phyloP scores from a whole-genome alignment of 1,284 basidiomycete species.

The Sutorius eximius region DNA sequence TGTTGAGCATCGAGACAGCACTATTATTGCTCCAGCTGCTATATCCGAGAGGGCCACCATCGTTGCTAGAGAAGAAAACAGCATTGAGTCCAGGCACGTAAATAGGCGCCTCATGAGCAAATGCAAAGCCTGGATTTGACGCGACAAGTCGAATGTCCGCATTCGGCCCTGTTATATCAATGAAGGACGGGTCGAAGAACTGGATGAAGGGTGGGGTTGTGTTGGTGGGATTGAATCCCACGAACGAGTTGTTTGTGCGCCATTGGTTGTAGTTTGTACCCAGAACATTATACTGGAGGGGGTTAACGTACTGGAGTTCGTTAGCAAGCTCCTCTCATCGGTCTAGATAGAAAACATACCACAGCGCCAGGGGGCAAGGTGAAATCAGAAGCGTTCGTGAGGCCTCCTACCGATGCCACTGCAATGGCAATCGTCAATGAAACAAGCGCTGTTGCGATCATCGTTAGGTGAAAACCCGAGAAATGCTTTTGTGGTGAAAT shows the following conservation, averaged over 20 bases:
- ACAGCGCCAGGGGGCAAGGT: no score
- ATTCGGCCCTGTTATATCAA: conserved; percentile 55
- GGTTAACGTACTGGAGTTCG: conserved; percentile 44
- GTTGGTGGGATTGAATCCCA: conserved; percentile 48
- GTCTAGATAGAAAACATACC: no score
- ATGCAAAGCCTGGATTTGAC: conserved; percentile 56
- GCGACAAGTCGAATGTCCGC: conserved; percentile 61
- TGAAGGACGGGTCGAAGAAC: conserved; percentile 61
- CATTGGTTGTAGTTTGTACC: conserved; percentile 36
- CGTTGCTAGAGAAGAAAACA: conserved; percentile 52
- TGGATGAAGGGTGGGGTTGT: conserved; percentile 63
- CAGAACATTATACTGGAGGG: conserved; percentile 45
- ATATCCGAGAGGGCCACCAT: conserved; percentile 42
- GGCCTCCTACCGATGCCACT: no score
- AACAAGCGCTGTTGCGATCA: no score
- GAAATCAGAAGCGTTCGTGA: no score
- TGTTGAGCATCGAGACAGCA: conserved; percentile 45
- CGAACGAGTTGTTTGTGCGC: conserved; percentile 38
- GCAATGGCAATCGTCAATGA: no score
- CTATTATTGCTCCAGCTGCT: conserved; percentile 48
- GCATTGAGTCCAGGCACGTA: conserved; percentile 60
- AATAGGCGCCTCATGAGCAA: conserved; percentile 75
- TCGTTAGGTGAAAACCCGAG: no score
- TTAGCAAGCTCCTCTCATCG: conserved; percentile 35
- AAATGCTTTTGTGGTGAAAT: not conserved